Evolutionary conservation across 441 rosid genomes (phyloP).

Genomic region (Brassica balearica): DNA sequence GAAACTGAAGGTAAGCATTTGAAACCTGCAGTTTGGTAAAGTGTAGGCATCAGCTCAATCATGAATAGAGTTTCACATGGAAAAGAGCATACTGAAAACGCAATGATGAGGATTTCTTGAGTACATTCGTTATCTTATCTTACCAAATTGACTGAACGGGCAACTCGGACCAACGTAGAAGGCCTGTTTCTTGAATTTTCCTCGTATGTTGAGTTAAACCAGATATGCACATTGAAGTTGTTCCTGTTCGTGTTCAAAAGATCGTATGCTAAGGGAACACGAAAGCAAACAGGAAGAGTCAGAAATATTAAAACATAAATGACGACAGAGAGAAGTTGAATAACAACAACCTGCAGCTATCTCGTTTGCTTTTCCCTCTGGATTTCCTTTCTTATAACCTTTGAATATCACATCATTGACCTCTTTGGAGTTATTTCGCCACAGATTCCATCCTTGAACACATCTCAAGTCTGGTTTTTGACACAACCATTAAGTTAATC

Average conservation of each 20-base stretch:
- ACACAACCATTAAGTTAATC: slow-evolving; percentile 16
- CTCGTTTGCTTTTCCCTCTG: slow-evolving; percentile 71
- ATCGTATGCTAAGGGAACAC: slow-evolving; percentile 74
- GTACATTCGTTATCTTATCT: slow-evolving; percentile 8
- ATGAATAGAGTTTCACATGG: background rate
- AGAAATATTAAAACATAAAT: slow-evolving; percentile 17
- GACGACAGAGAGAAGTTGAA: slow-evolving; percentile 3
- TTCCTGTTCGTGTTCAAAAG: slow-evolving; percentile 66
- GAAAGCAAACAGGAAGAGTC: slow-evolving; percentile 28
- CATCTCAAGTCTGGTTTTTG: slow-evolving; percentile 44
- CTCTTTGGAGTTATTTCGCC: slow-evolving; percentile 73
- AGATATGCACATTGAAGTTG: slow-evolving; percentile 73
- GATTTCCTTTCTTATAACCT: slow-evolving; percentile 77
- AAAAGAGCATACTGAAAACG: slow-evolving; percentile 9
- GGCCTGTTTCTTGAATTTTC: slow-evolving; percentile 36
- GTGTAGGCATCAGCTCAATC: background rate
- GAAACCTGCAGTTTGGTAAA: slow-evolving; percentile 61
- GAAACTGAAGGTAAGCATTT: slow-evolving; percentile 76
- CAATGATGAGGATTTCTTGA: slow-evolving; percentile 15
- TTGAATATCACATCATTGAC: slow-evolving; percentile 76
- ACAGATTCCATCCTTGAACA: slow-evolving; percentile 60
- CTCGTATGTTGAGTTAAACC: slow-evolving; percentile 80
- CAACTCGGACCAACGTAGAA: slow-evolving; percentile 60
- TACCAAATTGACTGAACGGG: slow-evolving; percentile 93
- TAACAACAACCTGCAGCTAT: slow-evolving; percentile 66